Evolutionary conservation across 768 basidiomycete species (phyloP).

Genomic region (Filobasidium floriforme): DNA sequence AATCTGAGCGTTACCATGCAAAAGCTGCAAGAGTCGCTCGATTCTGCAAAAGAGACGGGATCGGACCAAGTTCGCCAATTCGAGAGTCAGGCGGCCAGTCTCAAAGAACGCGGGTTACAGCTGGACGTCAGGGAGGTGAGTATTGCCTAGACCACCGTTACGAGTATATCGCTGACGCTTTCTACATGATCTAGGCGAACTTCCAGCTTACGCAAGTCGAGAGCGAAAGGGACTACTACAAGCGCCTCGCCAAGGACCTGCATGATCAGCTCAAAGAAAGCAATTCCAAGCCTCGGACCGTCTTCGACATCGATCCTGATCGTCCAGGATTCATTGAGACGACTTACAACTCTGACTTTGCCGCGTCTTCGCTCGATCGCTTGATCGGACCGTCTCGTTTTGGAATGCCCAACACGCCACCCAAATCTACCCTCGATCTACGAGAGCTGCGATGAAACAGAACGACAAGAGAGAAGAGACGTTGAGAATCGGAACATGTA

Average conservation of each 20-base stretch:
- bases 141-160: neutral
- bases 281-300: neutral
- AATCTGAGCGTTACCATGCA: neutral
- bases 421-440: neutral
- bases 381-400: neutral
- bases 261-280: slow-evolving; percentile 3
- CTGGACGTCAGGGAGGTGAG: slow-evolving; percentile 3
- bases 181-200: neutral
- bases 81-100: neutral
- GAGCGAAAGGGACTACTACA: slow-evolving; percentile 1
- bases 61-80: neutral
- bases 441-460: no score
- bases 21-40: neutral
- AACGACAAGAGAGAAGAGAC: no score
- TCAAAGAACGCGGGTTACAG: neutral
- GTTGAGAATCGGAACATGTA: no score
- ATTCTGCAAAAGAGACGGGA: neutral
- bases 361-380: neutral
- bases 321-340: neutral
- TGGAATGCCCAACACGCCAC: neutral
- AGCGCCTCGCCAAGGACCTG: neutral
- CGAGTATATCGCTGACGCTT: neutral
- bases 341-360: neutral
- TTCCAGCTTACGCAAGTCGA: slow-evolving; percentile 2
- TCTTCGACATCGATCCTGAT: neutral